These are phyloP conservation scores for Musa schizocarpa DNA, from an alignment of 176 grass and related monocot genomes.

Conservation along the genomic window DNA sequence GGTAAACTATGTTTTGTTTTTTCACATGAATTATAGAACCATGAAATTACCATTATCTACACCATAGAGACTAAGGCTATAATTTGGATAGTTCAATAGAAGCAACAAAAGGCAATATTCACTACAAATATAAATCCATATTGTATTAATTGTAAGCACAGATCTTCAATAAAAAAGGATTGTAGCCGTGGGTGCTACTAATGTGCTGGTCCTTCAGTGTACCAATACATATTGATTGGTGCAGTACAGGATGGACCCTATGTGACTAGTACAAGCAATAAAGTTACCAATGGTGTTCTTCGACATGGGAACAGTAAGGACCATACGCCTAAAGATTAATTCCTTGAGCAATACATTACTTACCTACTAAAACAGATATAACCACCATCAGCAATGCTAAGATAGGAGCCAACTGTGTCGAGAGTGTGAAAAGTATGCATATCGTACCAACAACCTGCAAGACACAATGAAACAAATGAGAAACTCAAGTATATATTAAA, in stretches of 20 bases:
- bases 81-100: background rate
- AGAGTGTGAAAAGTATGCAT: slow-evolving; percentile 86
- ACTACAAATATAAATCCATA: background rate
- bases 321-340: background rate
- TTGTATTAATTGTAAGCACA: background rate
- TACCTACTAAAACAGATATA: slow-evolving; percentile 79
- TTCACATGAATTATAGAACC: background rate
- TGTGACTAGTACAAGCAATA: too few relatives aligned
- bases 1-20: too few relatives aligned
- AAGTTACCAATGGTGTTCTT: too few relatives aligned
- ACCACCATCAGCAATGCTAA: slow-evolving; percentile 80
- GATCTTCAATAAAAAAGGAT: background rate
- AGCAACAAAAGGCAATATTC: background rate
- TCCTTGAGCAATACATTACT: background rate
- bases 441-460: slow-evolving; percentile 84
- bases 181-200: background rate
- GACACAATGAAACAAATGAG: slow-evolving; percentile 9
- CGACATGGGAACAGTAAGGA: background rate
- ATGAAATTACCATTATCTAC: background rate
- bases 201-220: too few relatives aligned
- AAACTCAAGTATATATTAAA: slow-evolving; percentile 12
- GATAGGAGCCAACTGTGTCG: slow-evolving; percentile 82
- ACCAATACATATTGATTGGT: too few relatives aligned
- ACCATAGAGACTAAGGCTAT: background rate
- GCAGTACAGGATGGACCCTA: too few relatives aligned